Percentiles rank a stretch among this genome's conserved stretches.
phyloP scores from a whole-genome alignment of 768 basidiomycete genomes.

The Boletus fagicola region DNA sequence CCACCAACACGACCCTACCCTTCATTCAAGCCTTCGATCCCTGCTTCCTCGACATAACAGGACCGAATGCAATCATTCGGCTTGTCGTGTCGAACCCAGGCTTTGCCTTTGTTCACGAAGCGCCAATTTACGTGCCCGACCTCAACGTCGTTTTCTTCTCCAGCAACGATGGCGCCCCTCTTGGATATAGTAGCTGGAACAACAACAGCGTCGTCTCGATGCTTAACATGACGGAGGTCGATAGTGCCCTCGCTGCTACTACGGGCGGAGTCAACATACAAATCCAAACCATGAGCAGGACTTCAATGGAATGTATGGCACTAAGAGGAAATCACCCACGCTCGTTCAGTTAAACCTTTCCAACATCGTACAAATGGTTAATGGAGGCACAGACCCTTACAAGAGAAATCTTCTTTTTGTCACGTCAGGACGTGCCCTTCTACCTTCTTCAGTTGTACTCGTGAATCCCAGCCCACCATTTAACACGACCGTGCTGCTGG shows the following conservation, averaged over 20 bases:
- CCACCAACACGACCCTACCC: conserved; percentile 35
- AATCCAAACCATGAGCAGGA: conserved; percentile 37
- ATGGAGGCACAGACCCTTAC: conserved; percentile 66
- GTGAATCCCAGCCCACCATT: conserved; percentile 64
- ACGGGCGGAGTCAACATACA: conserved; percentile 30
- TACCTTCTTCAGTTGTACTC: conserved; percentile 60
- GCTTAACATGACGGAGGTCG: conserved; percentile 59
- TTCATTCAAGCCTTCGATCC: conserved; percentile 58
- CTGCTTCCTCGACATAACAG: conserved; percentile 60
- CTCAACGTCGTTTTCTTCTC: conserved; percentile 75
- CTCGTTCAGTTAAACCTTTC: conserved; percentile 52
- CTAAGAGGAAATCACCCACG: background rate
- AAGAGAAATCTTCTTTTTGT: conserved; percentile 56
- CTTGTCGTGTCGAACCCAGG: conserved; percentile 58
- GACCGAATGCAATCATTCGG: conserved; percentile 53
- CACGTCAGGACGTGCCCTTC: conserved; percentile 61
- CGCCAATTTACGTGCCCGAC: conserved; percentile 62
- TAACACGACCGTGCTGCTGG: conserved; percentile 65
- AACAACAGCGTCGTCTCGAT: conserved; percentile 63
- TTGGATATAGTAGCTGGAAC: conserved; percentile 61
- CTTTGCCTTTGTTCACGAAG: conserved; percentile 78
- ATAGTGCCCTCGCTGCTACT: conserved; percentile 39
- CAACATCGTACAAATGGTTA: conserved; percentile 64
- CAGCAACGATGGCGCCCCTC: conserved; percentile 63
- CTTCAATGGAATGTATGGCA: background rate